Percentiles rank a stretch among this genome's conserved stretches.
Evolutionary conservation across 805 yeast species (phyloP).

Genomic region (Sugiyamaella floridensis): DNA sequence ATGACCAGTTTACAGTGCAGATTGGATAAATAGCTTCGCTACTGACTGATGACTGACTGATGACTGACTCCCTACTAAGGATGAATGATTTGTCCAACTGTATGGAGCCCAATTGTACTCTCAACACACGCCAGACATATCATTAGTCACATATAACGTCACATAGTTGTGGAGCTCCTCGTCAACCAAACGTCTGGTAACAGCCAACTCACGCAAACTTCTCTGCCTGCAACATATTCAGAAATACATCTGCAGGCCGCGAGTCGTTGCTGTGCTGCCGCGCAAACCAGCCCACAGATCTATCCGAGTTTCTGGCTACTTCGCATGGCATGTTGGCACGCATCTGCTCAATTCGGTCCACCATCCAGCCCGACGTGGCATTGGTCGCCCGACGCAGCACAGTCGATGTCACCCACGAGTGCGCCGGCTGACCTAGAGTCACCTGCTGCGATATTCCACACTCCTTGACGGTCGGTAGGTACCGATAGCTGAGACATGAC

Average conservation of each 20-base stretch:
- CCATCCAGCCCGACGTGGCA: conserved; percentile 27
- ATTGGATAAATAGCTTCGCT: no score
- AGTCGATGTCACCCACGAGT: conserved; percentile 10
- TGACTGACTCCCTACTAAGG: no score
- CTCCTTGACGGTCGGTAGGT: background rate
- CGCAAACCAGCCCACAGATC: background rate
- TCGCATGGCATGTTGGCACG: conserved; percentile 24
- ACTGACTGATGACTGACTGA: no score
- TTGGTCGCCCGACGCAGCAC: background rate
- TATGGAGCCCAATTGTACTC: no score
- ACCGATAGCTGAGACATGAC: conserved; percentile 11
- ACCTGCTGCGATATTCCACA: conserved; percentile 7
- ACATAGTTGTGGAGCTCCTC: no score
- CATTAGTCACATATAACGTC: no score
- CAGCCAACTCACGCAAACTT: no score
- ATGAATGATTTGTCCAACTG: no score
- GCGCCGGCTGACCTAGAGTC: conserved; percentile 15
- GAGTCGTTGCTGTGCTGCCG: background rate
- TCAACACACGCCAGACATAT: no score
- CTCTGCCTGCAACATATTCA: no score
- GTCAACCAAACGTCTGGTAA: no score
- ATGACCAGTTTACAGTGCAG: no score
- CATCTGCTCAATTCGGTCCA: conserved; percentile 28
- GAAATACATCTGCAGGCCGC: background rate
- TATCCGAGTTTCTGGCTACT: background rate